A percentile compares a stretch with the other conserved stretches of the same genome.
Evolutionary conservation across 108 stramenopile genomes (phyloP).

Genomic region (Epithemia pelagica): DNA sequence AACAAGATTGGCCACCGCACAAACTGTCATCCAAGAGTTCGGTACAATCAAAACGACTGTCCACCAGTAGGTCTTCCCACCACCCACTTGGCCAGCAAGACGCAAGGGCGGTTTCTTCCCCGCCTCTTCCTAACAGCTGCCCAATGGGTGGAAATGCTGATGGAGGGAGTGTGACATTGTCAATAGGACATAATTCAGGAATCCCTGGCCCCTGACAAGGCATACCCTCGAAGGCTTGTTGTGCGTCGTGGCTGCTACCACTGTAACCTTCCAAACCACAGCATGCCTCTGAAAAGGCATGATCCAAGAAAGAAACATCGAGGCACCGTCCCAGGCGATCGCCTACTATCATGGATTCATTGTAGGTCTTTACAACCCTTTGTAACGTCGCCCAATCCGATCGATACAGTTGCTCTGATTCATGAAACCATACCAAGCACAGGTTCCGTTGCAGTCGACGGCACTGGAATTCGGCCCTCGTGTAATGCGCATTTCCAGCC

Average conservation of each 20-base stretch:
- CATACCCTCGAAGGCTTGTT: background rate
- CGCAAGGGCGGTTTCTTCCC: background rate
- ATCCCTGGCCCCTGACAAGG: background rate
- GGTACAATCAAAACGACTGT: slow-evolving; percentile 19
- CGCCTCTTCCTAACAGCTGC: background rate
- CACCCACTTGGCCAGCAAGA: background rate
- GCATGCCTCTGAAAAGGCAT: slow-evolving; percentile 15
- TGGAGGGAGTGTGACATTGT: slow-evolving; percentile 4
- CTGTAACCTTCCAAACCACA: slow-evolving; percentile 34
- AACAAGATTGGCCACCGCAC: slow-evolving; percentile 23
- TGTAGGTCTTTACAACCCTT: slow-evolving; percentile 1
- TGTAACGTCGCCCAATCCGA: slow-evolving; percentile 7
- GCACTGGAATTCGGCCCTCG: slow-evolving; percentile 15
- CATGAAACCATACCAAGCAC: slow-evolving; percentile 12
- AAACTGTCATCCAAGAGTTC: slow-evolving; percentile 1
- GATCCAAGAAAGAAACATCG: slow-evolving; percentile 1
- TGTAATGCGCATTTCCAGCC: slow-evolving; percentile 22
- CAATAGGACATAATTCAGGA: slow-evolving; percentile 23
- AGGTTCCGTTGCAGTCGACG: slow-evolving; percentile 9
- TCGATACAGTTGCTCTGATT: slow-evolving; percentile 9
- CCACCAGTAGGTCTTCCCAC: slow-evolving; percentile 8
- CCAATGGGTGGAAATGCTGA: slow-evolving; percentile 9
- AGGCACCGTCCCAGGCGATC: slow-evolving; percentile 18
- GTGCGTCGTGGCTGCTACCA: background rate
- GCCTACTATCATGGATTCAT: slow-evolving; percentile 12